Evolutionary conservation across 805 yeast genomes (phyloP), one percentile per base, ranked within the genome.

Genomic region (Scheffersomyces amazonensis): DNA sequence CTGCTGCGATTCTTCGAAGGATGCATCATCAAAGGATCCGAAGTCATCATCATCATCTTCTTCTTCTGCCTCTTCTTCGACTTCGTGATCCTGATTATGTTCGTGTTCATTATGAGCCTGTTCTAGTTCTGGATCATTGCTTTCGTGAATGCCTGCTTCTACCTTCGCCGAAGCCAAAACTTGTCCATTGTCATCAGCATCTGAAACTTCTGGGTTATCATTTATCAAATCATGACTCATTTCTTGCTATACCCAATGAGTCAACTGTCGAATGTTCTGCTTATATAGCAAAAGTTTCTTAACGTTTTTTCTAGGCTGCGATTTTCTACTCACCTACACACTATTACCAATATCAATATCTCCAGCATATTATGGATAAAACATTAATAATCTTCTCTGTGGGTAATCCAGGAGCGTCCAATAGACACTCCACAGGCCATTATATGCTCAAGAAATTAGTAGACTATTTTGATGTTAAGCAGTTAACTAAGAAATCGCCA

Each of bases 371-470:
- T 20, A 27, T 27, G 30, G 30, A 27, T n/a, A 27, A 27, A 17
- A 27, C 27, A 17, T 32, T 50, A 6, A 41, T 55, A 3, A 27
- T 54, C 20, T 48, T 53, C 36, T 54, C 73, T 10, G 51, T 68
- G 19, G 73, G 74, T 3, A 68, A 68, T 42, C 73, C 73, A 3
- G 72, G 72, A 1, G 56, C 62, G 7, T 48, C 56, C 18, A 62
- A 52, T 24, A 48, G 74, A n/a, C 74, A 68, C 39, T 66, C 72
- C 1, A 53, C 57, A 3, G 74, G 74, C 5, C 73, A 67, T 41
- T 51, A 53, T 35, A 59, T 53, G 32, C 50, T 66, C 13, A 52
- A 56, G 34, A 40, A 49, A 16, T 39, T 66, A 19, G 48, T 60
- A 36, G 47, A 49, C 0, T 50, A 50, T 16, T 55, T 52, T 34